Percentiles rank a stretch among this genome's conserved stretches.
phyloP scores from a whole-genome alignment of 2,329 filamentous ascomycete species.

The Colletotrichum theobromicola region DNA sequence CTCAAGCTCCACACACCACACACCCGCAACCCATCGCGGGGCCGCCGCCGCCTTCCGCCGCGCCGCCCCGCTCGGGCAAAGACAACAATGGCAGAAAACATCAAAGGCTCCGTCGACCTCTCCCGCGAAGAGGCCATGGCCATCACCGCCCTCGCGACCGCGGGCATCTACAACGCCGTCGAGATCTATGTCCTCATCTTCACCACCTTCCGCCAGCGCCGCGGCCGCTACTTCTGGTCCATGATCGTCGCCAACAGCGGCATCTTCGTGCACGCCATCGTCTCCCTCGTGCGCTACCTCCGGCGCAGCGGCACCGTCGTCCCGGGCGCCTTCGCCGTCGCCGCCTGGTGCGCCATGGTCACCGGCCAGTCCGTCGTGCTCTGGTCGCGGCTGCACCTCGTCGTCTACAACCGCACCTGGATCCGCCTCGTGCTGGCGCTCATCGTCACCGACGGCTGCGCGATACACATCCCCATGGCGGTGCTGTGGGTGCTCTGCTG shows the following conservation, averaged over 20 bases:
- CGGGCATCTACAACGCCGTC: conserved; percentile 27
- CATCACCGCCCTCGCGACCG: conserved; percentile 24
- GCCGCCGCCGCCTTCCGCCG: neutral
- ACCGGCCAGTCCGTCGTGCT: conserved; percentile 43
- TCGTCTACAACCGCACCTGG: conserved; percentile 38
- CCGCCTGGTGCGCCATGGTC: conserved; percentile 59
- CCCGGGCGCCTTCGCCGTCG: neutral
- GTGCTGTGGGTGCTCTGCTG: conserved; percentile 51
- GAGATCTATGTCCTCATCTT: conserved; percentile 30
- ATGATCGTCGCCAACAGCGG: conserved; percentile 29
- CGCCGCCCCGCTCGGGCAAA: neutral
- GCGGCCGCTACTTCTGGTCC: conserved; percentile 35
- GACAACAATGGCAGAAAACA: neutral
- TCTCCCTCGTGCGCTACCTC: conserved; percentile 48
- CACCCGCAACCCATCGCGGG: neutral
- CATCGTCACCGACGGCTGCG: conserved; percentile 55
- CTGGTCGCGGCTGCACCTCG: conserved; percentile 59
- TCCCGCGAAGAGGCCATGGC: conserved; percentile 15
- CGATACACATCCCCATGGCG: conserved; percentile 54
- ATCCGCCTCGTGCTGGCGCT: conserved; percentile 45
- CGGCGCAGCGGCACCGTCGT: conserved; percentile 49
- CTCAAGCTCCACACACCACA: neutral
- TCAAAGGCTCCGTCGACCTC: conserved; percentile 3
- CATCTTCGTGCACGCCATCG: conserved; percentile 61
- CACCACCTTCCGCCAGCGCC: conserved; percentile 27